A percentile compares a stretch with the other conserved stretches of the same genome.
These are phyloP conservation scores for Saccharomycopsis lassenensis DNA, from an alignment of 805 yeast species.

Conservation along the genomic window DNA sequence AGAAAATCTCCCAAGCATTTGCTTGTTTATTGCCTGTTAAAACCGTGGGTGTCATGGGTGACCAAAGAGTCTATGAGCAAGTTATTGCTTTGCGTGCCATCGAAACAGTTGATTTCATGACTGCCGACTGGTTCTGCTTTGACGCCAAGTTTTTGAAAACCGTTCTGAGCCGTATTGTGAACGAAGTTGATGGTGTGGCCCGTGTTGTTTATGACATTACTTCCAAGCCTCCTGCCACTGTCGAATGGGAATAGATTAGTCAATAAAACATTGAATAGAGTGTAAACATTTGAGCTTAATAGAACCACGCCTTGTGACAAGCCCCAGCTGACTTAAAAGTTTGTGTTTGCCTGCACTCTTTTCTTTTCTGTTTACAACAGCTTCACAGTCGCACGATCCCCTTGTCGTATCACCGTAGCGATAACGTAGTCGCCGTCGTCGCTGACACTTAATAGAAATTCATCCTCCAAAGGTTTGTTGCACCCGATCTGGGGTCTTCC, in stretches of 20 bases:
- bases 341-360: conserved; percentile 2
- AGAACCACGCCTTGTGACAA: conserved; percentile 10
- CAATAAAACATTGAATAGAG: background rate
- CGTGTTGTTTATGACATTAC: conserved; percentile 98
- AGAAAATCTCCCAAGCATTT: conserved; percentile 92
- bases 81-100: conserved; percentile 98
- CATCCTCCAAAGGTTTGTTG: conserved; percentile 26
- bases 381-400: background rate
- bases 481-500: conserved; percentile 37
- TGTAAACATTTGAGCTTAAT: background rate
- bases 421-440: conserved; percentile 55
- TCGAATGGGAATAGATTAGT: conserved; percentile 88
- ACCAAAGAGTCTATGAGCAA: conserved; percentile 97
- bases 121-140: conserved; percentile 97
- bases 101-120: conserved; percentile 97
- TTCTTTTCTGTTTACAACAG: background rate
- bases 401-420: conserved; percentile 40
- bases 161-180: conserved; percentile 92
- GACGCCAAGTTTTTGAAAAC: conserved; percentile 86
- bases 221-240: conserved; percentile 99
- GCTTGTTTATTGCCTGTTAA: conserved; percentile 95
- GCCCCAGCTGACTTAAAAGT: background rate
- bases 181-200: conserved; percentile 98
- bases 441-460: conserved; percentile 43
- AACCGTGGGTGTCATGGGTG: conserved; percentile 99